Evolutionary conservation across 495 filamentous ascomycete species (phyloP).

Genomic region (Penicillium verhagenii): DNA sequence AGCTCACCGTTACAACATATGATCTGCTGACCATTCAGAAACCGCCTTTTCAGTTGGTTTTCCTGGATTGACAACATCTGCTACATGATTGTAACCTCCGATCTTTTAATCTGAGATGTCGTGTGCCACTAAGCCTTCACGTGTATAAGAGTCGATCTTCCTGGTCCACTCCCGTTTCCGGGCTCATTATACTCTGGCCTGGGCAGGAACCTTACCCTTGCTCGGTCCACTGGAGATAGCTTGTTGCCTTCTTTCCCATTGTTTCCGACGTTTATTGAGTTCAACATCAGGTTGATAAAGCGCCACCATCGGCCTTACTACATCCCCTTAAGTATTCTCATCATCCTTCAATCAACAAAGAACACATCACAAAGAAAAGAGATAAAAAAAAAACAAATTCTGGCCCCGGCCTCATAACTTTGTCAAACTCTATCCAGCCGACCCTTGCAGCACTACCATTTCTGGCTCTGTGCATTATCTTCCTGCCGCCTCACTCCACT

Average conservation of each 20-base stretch:
- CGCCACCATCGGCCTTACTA: background rate
- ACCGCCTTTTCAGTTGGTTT: background rate
- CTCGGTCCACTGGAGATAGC: slow-evolving; percentile 11
- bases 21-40: slow-evolving; percentile 12
- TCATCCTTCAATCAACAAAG: background rate
- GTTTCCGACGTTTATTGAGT: slow-evolving; percentile 11
- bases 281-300: slow-evolving; percentile 6
- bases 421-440: too few species aligned
- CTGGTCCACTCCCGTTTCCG: slow-evolving; percentile 8
- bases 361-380: background rate
- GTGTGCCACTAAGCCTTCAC: slow-evolving; percentile 16
- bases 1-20: slow-evolving; percentile 7
- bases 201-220: slow-evolving; percentile 19
- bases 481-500: background rate
- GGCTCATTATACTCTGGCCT: slow-evolving; percentile 23
- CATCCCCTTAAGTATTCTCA: background rate
- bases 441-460: slow-evolving; percentile 5
- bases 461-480: slow-evolving; percentile 1
- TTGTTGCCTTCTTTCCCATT: slow-evolving; percentile 14
- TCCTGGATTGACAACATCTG: background rate
- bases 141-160: slow-evolving; percentile 21
- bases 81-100: slow-evolving; percentile 16
- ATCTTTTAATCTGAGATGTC: slow-evolving; percentile 10
- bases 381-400: background rate
- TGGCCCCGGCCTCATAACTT: background rate